Conservation (phyloP, 2,329 filamentous ascomycete genomes). For the Beauveria medogensis region DNA sequence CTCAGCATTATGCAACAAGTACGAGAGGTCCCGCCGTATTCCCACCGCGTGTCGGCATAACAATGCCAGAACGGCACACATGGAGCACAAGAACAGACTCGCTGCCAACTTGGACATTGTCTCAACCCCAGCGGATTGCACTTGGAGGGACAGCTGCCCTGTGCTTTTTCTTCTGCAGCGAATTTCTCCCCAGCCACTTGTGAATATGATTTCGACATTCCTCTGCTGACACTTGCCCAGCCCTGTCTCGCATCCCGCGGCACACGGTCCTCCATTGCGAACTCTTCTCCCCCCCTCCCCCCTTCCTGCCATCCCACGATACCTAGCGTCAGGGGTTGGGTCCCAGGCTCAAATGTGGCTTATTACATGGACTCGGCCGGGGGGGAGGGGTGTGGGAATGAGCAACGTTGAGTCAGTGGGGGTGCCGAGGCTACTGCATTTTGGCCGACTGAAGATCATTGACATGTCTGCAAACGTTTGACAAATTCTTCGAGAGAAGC, state of each 20-base stretch:
- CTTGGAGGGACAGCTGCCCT: not conserved
- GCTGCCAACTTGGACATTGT: not conserved
- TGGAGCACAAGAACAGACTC: not conserved
- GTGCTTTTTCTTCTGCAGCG: not conserved
- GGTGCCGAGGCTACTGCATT: not conserved
- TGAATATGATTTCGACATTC: no score
- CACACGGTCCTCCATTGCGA: not conserved
- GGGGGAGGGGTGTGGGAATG: not conserved
- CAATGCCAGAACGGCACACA: not conserved
- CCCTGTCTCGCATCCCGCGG: no score
- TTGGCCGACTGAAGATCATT: not conserved
- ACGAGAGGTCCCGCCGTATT: no score
- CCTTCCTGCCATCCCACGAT: not conserved
- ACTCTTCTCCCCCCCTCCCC: not conserved
- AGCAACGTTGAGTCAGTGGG: not conserved
- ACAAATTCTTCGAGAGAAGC: not conserved
- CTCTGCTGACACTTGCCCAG: no score
- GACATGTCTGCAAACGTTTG: not conserved
- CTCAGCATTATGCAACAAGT: no score
- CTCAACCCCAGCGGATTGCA: not conserved
- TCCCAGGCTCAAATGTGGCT: not conserved
- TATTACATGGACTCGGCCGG: not conserved
- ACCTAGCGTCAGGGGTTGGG: not conserved
- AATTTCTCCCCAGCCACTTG: not conserved
- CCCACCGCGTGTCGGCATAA: no score